Base-by-base conservation (phyloP, 257 asterid species). In the Jaltomata sinuosa region DNA sequence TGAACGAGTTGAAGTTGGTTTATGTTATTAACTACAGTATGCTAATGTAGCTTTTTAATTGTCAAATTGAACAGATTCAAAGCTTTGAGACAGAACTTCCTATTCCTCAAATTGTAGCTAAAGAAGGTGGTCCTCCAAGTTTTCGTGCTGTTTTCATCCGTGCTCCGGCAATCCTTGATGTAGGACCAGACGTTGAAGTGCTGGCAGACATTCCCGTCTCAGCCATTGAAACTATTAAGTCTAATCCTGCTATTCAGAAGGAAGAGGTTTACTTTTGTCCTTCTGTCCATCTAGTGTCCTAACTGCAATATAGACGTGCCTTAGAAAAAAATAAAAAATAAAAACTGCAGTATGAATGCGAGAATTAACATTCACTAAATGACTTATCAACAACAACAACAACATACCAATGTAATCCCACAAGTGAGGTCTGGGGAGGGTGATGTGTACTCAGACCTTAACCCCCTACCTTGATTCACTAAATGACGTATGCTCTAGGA, bases 91-190 rank as follows among this genome's bases (percentile, higher is more conserved):
- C 97, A 18, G 98, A 94, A 84, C 83, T 96, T 81, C 81, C 91
- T 47, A 74, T 96, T 89, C 99, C 99, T 22, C 94, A 90, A 83
- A 85, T 94, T 72, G 98, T 90, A 77, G 95, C 94, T 68, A 86
- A 84, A 87, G 99, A 94, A 92, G 99, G 99, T 53, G 98, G 98
- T 54, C 94, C 98, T 83, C 96, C 97, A 65, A 91, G 85, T 87
- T 97, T 93, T 74, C 96, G 95, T 42, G 97, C 94, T 57, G 95
- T 95, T 85, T 97, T 95, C 81, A 93, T 95, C 72, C 96, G 97
- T 12, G 97, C 98, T 54, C 98, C 98, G 21, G 98, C 91, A 86
- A 96, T 96, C 84, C 91, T 96, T 68, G 97, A 96, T 67, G 97
- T 94, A 50, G 99, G 99, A 31, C 96, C 98, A 62, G 97, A 92